Percentiles rank a stretch among this genome's conserved stretches.
These are phyloP conservation scores for Coemansia sp. DNA, from an alignment of 192 early-diverging fungal genomes.

Conservation along the genomic window DNA sequence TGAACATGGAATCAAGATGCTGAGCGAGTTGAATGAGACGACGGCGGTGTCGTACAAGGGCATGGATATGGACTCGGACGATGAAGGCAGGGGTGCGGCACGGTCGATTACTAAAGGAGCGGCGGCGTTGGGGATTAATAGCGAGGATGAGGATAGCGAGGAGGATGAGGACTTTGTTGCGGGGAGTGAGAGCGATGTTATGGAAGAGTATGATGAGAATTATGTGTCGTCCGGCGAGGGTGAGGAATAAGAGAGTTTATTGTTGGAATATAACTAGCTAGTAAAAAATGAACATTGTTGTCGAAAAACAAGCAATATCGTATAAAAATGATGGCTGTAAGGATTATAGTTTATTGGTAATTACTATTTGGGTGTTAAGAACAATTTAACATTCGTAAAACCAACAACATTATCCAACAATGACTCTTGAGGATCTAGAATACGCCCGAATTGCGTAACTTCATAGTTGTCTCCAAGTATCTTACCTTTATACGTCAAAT, in stretches of 20 bases:
- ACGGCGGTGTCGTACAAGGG: slow-evolving; percentile 36
- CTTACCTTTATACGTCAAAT: too few relatives aligned
- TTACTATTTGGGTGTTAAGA: too few relatives aligned
- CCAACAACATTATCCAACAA: too few relatives aligned
- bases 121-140: slow-evolving; percentile 48
- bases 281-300: too few relatives aligned
- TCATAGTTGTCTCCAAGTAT: too few relatives aligned
- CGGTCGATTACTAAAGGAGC: slow-evolving; percentile 2
- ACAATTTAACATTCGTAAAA: too few relatives aligned
- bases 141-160: slow-evolving; percentile 69
- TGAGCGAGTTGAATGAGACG: slow-evolving; percentile 66
- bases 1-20: slow-evolving; percentile 78
- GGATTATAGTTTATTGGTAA: too few relatives aligned
- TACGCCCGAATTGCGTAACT: too few relatives aligned
- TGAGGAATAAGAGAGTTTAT: slow-evolving; percentile 6
- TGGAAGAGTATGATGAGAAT: slow-evolving; percentile 75
- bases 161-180: slow-evolving; percentile 91
- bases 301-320: too few relatives aligned
- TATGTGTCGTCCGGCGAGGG: slow-evolving; percentile 40
- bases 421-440: too few relatives aligned
- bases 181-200: slow-evolving; percentile 69
- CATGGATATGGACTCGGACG: slow-evolving; percentile 38
- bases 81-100: slow-evolving; percentile 3
- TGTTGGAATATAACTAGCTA: too few relatives aligned
- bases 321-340: too few relatives aligned